Evolutionary conservation across 306 rosid species (phyloP).

Genomic region (Dryas drummondii): DNA sequence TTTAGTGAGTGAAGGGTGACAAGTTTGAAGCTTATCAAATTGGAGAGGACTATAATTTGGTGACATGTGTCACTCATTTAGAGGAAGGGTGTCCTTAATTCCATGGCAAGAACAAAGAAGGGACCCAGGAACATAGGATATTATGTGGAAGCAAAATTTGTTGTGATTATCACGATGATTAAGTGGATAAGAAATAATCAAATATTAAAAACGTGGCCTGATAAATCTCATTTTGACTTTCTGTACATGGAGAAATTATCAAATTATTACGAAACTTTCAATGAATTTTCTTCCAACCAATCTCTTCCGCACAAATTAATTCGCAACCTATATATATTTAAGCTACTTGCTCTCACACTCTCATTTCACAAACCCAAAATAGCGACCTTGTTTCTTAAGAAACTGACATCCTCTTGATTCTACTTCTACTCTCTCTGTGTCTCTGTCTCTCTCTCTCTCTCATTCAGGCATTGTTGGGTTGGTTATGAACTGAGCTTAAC

Average conservation of each 20-base stretch:
- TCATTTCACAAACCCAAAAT: slow-evolving; percentile 10
- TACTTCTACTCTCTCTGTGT: slow-evolving; percentile 7
- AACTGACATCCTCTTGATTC: background rate
- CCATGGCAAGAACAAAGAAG: background rate
- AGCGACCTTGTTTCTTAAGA: background rate
- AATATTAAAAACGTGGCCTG: slow-evolving; percentile 15
- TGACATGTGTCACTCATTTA: slow-evolving; percentile 4
- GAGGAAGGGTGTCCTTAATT: background rate
- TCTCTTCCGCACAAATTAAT: slow-evolving; percentile 31
- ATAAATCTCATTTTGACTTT: slow-evolving; percentile 31
- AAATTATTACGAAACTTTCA: background rate
- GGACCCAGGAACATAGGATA: slow-evolving; percentile 1
- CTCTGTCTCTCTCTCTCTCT: slow-evolving; percentile 18
- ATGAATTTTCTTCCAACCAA: slow-evolving; percentile 19
- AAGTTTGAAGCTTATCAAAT: too few species aligned
- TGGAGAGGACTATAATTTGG: background rate
- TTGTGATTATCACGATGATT: background rate
- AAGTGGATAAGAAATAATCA: slow-evolving; percentile 19
- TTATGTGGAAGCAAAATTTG: slow-evolving; percentile 1
- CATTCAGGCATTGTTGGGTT: slow-evolving; percentile 30
- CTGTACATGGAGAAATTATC: background rate
- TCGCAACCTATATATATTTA: slow-evolving; percentile 2
- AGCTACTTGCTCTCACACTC: background rate
- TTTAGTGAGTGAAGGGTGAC: too few species aligned
- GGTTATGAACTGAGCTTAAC: slow-evolving; percentile 10